A percentile compares a stretch with the other conserved stretches of the same genome.
These are phyloP conservation scores for Naematelia aurantialba DNA, from an alignment of 768 basidiomycete species.

Conservation along the genomic window DNA sequence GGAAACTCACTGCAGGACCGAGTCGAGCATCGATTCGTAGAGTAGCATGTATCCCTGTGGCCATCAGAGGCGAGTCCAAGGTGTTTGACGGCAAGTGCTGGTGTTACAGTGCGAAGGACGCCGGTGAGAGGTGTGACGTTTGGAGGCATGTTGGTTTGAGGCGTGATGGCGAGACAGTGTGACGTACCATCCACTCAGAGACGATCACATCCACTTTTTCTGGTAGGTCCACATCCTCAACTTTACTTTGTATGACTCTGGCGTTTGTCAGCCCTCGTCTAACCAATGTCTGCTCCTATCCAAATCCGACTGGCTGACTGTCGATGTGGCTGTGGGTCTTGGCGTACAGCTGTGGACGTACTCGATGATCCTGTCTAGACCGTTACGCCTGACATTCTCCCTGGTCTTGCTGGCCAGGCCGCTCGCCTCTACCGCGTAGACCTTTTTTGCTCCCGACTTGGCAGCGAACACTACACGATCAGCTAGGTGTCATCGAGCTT, in stretches of 20 bases:
- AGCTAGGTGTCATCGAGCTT: neutral
- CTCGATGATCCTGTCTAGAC: conserved; percentile 66
- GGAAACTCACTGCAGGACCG: conserved; percentile 61
- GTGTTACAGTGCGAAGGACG: too few relatives aligned
- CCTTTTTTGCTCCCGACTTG: conserved; percentile 78
- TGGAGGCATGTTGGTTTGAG: too few relatives aligned
- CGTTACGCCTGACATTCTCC: conserved; percentile 72
- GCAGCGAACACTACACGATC: conserved; percentile 68
- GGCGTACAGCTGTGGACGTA: conserved; percentile 43
- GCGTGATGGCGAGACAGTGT: too few relatives aligned
- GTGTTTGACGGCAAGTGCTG: neutral
- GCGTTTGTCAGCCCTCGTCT: neutral
- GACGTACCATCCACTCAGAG: conserved; percentile 91
- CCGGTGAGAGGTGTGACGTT: too few relatives aligned
- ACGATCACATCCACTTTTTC: conserved; percentile 87
- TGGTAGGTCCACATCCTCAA: conserved; percentile 79
- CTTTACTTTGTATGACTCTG: conserved; percentile 80
- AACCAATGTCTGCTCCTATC: too few relatives aligned
- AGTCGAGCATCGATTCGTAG: conserved; percentile 97
- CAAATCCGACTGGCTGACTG: too few relatives aligned
- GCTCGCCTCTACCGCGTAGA: conserved; percentile 88
- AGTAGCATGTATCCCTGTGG: conserved; percentile 56
- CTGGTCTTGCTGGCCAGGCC: conserved; percentile 72
- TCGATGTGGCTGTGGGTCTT: too few relatives aligned
- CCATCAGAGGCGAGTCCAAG: conserved; percentile 4